phyloP scores from a whole-genome alignment of 768 basidiomycete genomes.

The Boletus sp. region DNA sequence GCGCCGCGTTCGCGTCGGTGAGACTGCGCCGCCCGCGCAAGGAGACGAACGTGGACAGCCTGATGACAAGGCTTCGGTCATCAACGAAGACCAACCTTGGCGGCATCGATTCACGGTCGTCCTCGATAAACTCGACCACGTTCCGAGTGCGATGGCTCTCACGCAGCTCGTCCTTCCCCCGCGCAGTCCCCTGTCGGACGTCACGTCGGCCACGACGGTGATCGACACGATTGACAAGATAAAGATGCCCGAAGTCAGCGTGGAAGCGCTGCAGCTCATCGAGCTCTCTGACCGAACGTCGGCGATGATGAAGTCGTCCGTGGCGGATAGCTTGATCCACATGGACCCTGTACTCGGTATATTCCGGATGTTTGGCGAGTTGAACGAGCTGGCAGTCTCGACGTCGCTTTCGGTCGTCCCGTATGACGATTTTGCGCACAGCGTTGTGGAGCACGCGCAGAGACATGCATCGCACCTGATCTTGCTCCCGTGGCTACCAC shows the following conservation, averaged over 20 bases:
- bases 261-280: constrained; percentile 83
- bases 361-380: constrained; percentile 72
- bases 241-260: constrained; percentile 35
- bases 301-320: constrained; percentile 64
- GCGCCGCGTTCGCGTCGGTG: constrained; percentile 46
- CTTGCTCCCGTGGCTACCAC: constrained; percentile 77
- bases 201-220: constrained; percentile 12
- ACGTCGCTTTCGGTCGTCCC: constrained; percentile 73
- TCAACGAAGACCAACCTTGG: constrained; percentile 27
- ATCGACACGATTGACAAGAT: not conserved
- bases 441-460: constrained; percentile 66
- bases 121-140: constrained; percentile 85
- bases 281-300: constrained; percentile 72
- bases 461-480: constrained; percentile 67
- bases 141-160: constrained; percentile 88
- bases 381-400: constrained; percentile 64
- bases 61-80: constrained; percentile 5
- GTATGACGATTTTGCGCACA: constrained; percentile 68
- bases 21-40: not conserved
- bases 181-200: constrained; percentile 1
- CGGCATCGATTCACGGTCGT: constrained; percentile 78
- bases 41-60: constrained; percentile 35
- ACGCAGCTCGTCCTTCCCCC: constrained; percentile 72
- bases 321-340: constrained; percentile 62
- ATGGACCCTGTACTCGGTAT: constrained; percentile 73